A percentile compares a stretch with the other conserved stretches of the same genome.
Evolutionary conservation across 202 grass and related monocot species (phyloP).

Genomic region (Cymbopogon flexuosus): DNA sequence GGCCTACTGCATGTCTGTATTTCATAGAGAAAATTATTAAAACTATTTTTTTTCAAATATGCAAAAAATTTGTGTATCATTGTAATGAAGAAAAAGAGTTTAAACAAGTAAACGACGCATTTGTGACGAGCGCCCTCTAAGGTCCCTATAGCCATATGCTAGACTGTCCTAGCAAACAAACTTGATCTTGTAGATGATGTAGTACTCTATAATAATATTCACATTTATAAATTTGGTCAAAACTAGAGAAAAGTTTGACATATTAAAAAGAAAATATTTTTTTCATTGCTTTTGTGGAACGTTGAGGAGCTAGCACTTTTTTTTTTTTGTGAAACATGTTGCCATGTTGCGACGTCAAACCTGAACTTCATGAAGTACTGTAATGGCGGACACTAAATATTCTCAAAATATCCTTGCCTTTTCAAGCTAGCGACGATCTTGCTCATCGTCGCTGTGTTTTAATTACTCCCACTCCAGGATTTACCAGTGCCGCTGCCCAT

Average conservation of each 20-base stretch:
- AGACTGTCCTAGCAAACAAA: too few species aligned
- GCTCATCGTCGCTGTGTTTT: neutral
- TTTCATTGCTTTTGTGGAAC: neutral
- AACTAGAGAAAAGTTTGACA: neutral
- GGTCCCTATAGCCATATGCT: too few species aligned
- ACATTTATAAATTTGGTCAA: too few species aligned
- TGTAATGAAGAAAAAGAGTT: too few species aligned
- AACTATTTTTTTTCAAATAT: too few species aligned
- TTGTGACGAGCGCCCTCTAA: too few species aligned
- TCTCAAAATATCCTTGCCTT: neutral
- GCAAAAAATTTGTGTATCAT: too few species aligned
- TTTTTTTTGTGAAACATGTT: neutral
- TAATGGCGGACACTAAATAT: neutral
- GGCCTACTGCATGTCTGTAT: too few species aligned
- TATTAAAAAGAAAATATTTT: neutral
- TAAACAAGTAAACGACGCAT: too few species aligned
- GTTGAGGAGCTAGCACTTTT: neutral
- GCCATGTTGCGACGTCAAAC: neutral
- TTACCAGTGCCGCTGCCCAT: slow-evolving; percentile 20
- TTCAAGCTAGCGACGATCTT: slow-evolving; percentile 1
- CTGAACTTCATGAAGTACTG: neutral
- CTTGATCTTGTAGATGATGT: too few species aligned
- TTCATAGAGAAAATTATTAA: too few species aligned
- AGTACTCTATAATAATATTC: too few species aligned
- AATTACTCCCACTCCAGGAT: slow-evolving; percentile 34